Evolutionary conservation across 495 filamentous ascomycete species (phyloP).

Genomic region (Aspergillus saccharolyticus): DNA sequence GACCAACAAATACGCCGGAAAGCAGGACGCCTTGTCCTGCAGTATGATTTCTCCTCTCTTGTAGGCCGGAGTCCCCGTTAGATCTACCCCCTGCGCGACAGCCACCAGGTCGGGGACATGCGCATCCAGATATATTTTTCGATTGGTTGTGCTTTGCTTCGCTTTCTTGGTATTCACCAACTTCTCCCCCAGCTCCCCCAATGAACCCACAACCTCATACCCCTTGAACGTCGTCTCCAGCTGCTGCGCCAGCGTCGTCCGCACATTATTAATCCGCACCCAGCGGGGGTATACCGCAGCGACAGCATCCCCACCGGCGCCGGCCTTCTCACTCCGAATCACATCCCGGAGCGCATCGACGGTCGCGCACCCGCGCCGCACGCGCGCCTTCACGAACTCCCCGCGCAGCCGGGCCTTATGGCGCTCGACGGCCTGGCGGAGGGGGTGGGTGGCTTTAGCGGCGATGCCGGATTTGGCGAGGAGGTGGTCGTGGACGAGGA

Average conservation of each 20-base stretch:
- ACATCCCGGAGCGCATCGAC: slow-evolving; percentile 56
- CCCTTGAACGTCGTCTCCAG: slow-evolving; percentile 60
- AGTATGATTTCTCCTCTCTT: slow-evolving; percentile 71
- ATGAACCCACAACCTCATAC: slow-evolving; percentile 45
- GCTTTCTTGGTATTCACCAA: background rate
- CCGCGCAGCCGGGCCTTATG: slow-evolving; percentile 77
- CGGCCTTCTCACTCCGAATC: slow-evolving; percentile 39
- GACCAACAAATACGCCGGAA: slow-evolving; percentile 76
- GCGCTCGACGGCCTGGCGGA: slow-evolving; percentile 65
- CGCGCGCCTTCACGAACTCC: slow-evolving; percentile 73
- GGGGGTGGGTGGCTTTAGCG: slow-evolving; percentile 67
- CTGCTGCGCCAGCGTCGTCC: slow-evolving; percentile 62
- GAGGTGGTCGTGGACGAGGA: slow-evolving; percentile 83
- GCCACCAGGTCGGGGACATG: slow-evolving; percentile 82
- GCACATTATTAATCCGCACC: slow-evolving; percentile 81
- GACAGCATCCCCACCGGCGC: slow-evolving; percentile 12
- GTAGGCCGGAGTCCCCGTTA: slow-evolving; percentile 68
- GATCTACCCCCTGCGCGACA: slow-evolving; percentile 60
- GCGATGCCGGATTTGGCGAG: slow-evolving; percentile 75
- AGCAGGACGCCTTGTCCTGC: slow-evolving; percentile 96
- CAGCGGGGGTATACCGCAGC: slow-evolving; percentile 64
- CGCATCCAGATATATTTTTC: slow-evolving; percentile 57
- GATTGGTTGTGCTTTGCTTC: background rate
- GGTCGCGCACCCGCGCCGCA: slow-evolving; percentile 63
- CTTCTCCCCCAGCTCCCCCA: slow-evolving; percentile 37